Conservation (phyloP, 208 protist species). For the Sergeia podlipaevii region DNA sequence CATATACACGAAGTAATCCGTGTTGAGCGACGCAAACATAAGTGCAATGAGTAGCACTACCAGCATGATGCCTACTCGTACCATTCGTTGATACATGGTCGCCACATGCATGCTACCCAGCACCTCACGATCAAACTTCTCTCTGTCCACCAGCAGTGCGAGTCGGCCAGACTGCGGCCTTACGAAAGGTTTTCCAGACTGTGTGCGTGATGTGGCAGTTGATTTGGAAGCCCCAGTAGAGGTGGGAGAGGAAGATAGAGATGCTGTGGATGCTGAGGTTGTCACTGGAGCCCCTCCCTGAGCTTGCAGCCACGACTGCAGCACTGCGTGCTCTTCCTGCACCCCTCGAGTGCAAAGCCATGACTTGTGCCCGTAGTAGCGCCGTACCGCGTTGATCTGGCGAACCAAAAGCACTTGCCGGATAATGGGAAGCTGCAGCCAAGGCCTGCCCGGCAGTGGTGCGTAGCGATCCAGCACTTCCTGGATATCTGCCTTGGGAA, state of each 20-base stretch:
- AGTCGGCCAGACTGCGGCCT: constrained; percentile 2
- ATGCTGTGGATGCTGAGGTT: not conserved
- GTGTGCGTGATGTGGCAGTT: constrained; percentile 5
- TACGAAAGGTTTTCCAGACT: not conserved
- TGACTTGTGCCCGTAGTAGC: constrained; percentile 28
- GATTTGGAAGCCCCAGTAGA: not conserved
- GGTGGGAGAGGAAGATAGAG: not conserved
- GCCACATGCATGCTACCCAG: constrained; percentile 74
- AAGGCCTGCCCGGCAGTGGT: constrained; percentile 49
- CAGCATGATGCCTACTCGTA: constrained; percentile 38
- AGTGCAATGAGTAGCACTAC: constrained; percentile 38
- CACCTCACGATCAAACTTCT: constrained; percentile 75
- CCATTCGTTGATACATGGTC: constrained; percentile 72
- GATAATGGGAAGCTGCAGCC: constrained; percentile 73
- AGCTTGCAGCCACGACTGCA: constrained; percentile 50
- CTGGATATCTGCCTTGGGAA: constrained; percentile 56
- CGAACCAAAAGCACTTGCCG: constrained; percentile 72
- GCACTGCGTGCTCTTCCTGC: constrained; percentile 59
- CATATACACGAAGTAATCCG: constrained; percentile 55
- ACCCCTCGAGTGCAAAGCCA: constrained; percentile 80
- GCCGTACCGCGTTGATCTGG: constrained; percentile 56
- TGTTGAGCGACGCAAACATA: constrained; percentile 43
- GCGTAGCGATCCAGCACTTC: constrained; percentile 54
- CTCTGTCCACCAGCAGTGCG: constrained; percentile 55
- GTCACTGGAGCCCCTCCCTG: constrained; percentile 12